phyloP scores from a whole-genome alignment of 176 grass and related monocot genomes.

The Hordeum vulgare region MorexV3_pseudomolecules_assembly NC_058524.1:133412036-133412535 shows the following conservation, averaged over 20 bases:
- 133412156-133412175: slow-evolving; percentile 31
- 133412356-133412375: neutral
- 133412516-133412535: neutral
- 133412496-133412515: neutral
- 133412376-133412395: neutral
- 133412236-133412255: slow-evolving; percentile 59
- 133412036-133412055: slow-evolving; percentile 93
- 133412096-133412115: neutral
- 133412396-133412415: neutral
- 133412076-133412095: slow-evolving; percentile 13
- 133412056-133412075: slow-evolving; percentile 71
- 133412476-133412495: neutral
- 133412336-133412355: neutral
- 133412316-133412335: neutral
- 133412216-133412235: slow-evolving; percentile 52
- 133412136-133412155: neutral
- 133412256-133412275: slow-evolving; percentile 69
- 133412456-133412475: neutral
- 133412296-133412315: slow-evolving; percentile 52
- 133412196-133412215: slow-evolving; percentile 95
- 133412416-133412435: neutral
- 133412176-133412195: slow-evolving; percentile 31
- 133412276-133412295: slow-evolving; percentile 61
- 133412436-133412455: neutral
- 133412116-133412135: neutral